Evolutionary conservation across 2,329 filamentous ascomycete species (phyloP), one percentile per base, ranked within the genome.

Genomic region (Botrytis fabae): DNA sequence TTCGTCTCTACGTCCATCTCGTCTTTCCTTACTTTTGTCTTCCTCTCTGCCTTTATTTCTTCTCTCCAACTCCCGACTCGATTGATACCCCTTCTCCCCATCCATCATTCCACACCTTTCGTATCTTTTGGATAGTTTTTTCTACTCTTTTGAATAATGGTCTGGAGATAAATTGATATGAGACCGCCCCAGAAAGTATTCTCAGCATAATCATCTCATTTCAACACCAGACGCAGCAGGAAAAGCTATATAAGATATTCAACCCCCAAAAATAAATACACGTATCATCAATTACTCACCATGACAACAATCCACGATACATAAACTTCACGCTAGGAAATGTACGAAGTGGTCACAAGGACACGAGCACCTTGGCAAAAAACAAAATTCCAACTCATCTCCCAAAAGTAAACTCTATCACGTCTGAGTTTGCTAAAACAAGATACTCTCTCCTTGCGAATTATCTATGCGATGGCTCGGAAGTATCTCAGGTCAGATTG

Each of bases 161-260:
- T n/a, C 48, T n/a, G 16, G 14, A 51, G 25, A n/a, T 51, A 0
- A n/a, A n/a, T 14, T n/a, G 2, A 25, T n/a, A 5, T 14, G 1
- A 22, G 12, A 5, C 3, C 4, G 10, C 10, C 25, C 48, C 12
- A 16, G 48, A 51, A 2, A 51, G 16, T 51, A 4, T 3, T n/a
- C 12, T 2, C 48, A 5, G n/a, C 25, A 16, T 14, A n/a, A n/a
- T 16, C 25, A 51, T 51, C 25, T 16, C 4, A 14, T n/a, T n/a
- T 7, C 0, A n/a, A 5, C 2, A 5, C 48, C 25, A 16, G 10
- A 5, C 14, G 8, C 18, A 22, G 9, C 20, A 1, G 1, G 20
- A 25, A 0, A 59, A 22, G 5, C 12, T 38, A 51, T n/a, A 38
- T 22, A 32, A 25, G 2, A 4, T 12, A 4, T 38, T 10, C 20